A percentile compares a stretch with the other conserved stretches of the same genome.
Conservation (phyloP, 148 eudicot species). For the Dysphania ambrosioides region DNA sequence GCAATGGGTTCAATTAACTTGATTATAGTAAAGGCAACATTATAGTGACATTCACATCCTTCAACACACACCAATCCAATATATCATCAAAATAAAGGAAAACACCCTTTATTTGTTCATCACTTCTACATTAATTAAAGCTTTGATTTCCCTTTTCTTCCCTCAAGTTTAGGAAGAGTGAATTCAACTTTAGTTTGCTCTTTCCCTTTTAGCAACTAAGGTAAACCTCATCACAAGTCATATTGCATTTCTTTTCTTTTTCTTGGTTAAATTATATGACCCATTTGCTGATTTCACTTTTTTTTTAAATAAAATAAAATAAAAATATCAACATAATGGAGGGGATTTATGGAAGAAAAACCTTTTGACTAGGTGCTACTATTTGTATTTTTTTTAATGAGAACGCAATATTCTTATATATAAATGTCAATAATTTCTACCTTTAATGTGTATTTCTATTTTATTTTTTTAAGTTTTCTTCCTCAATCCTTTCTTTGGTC, state of each 20-base stretch:
- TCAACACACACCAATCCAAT: slow-evolving; percentile 19
- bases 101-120: slow-evolving; percentile 5
- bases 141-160: not conserved
- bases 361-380: not conserved
- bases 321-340: not conserved
- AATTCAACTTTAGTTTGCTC: slow-evolving; percentile 15
- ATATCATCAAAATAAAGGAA: not conserved
- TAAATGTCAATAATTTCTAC: too few species aligned
- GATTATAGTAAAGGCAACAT: slow-evolving; percentile 8
- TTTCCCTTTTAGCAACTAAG: slow-evolving; percentile 15
- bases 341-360: not conserved
- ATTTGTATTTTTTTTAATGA: too few species aligned
- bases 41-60: slow-evolving; percentile 24
- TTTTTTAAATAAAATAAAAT: not conserved
- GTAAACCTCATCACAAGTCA: slow-evolving; percentile 26
- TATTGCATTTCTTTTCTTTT: not conserved
- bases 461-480: too few species aligned
- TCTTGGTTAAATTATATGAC: slow-evolving; percentile 24
- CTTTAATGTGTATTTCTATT: too few species aligned
- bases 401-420: too few species aligned
- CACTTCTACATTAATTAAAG: slow-evolving; percentile 21
- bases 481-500: too few species aligned
- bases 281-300: not conserved
- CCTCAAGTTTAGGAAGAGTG: slow-evolving; percentile 34
- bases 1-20: not conserved